These are phyloP conservation scores for Pistacia integerrima DNA, from an alignment of 345 rosid genomes.

Conservation along the genomic window DNA sequence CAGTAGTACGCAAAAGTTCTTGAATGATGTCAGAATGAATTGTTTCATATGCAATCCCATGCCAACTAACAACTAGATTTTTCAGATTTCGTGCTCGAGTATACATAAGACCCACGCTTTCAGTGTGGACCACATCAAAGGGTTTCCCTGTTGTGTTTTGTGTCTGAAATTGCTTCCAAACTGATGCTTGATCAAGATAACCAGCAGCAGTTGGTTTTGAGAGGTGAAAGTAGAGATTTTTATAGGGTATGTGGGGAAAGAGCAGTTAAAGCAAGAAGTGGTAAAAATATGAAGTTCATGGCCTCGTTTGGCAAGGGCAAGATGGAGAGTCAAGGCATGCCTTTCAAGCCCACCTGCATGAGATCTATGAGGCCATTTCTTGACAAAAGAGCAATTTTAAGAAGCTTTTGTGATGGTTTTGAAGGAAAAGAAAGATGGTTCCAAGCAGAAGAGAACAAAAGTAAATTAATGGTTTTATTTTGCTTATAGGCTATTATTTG, in stretches of 20 bases:
- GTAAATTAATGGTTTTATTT: slow-evolving; percentile 57
- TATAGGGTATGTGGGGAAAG: slow-evolving; percentile 52
- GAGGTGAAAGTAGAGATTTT: slow-evolving; percentile 67
- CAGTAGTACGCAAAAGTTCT: slow-evolving; percentile 62
- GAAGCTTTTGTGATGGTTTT: slow-evolving; percentile 39
- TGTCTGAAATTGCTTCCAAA: slow-evolving; percentile 68
- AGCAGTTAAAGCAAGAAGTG: slow-evolving; percentile 45
- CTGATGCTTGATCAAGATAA: slow-evolving; percentile 67
- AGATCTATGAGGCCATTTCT: slow-evolving; percentile 87
- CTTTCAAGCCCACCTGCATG: slow-evolving; percentile 89
- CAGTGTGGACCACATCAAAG: slow-evolving; percentile 84
- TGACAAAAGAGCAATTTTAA: slow-evolving; percentile 81
- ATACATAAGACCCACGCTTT: slow-evolving; percentile 85
- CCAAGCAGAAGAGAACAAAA: slow-evolving; percentile 67
- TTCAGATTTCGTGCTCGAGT: slow-evolving; percentile 64
- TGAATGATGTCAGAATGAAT: slow-evolving; percentile 89
- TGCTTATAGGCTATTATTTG: slow-evolving; percentile 26
- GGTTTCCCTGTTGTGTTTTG: slow-evolving; percentile 72
- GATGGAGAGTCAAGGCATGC: slow-evolving; percentile 85
- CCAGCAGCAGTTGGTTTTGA: slow-evolving; percentile 76
- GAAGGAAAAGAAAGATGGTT: slow-evolving; percentile 59
- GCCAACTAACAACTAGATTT: slow-evolving; percentile 83
- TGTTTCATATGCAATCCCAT: slow-evolving; percentile 91
- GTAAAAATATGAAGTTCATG: slow-evolving; percentile 93
- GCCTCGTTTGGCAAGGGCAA: slow-evolving; percentile 77